phyloP scores from a whole-genome alignment of 768 basidiomycete genomes.

The Leucocoprinus sp. region DNA sequence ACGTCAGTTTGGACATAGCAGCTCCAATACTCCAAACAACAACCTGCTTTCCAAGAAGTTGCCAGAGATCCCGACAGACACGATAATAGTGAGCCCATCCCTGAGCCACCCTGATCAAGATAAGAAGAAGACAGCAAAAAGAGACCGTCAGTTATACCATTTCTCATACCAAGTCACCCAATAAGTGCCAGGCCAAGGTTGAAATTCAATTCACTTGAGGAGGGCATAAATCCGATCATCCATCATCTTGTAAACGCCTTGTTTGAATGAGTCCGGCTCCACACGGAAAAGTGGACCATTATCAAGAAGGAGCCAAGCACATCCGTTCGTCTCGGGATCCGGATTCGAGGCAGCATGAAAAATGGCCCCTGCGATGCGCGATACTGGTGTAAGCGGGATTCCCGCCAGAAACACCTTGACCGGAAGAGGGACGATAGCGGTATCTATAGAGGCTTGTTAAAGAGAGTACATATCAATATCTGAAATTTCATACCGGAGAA shows the following conservation, averaged over 20 bases:
- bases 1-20: conserved; percentile 21
- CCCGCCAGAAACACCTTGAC: conserved; percentile 38
- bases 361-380: conserved; percentile 43
- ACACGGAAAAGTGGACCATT: too few species aligned
- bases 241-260: too few species aligned
- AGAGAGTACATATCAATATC: too few species aligned
- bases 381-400: conserved; percentile 38
- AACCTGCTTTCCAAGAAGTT: too few species aligned
- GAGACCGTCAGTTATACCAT: background rate
- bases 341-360: conserved; percentile 42
- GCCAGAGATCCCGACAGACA: too few species aligned
- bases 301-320: conserved; percentile 39
- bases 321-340: conserved; percentile 35
- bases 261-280: too few species aligned
- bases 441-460: conserved; percentile 25
- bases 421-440: conserved; percentile 32
- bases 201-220: conserved; percentile 6
- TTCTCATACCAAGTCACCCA: too few species aligned
- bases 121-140: background rate
- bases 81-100: conserved; percentile 22
- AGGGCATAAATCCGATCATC: conserved; percentile 25
- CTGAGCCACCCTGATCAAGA: conserved; percentile 16
- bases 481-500: conserved; percentile 44
- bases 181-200: background rate
- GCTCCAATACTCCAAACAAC: conserved; percentile 16